A percentile compares a stretch with the other conserved stretches of the same genome.
These are phyloP conservation scores for Botrytis galanthina DNA, from an alignment of 2,329 filamentous ascomycete species.

Conservation along the genomic window DNA sequence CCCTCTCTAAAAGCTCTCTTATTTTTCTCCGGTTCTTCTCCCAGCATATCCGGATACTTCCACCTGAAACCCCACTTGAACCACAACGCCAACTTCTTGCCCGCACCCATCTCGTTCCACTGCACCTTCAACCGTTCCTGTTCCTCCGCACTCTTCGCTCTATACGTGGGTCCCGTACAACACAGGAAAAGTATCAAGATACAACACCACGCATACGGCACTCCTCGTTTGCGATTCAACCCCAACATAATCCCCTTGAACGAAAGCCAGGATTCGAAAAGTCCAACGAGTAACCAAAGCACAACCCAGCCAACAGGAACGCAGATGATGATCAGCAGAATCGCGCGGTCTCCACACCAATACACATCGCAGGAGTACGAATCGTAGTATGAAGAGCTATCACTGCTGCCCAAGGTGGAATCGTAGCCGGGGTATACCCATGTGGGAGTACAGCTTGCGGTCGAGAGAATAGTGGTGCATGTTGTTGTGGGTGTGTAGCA, in stretches of 20 bases:
- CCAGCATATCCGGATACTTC: slow-evolving; percentile 31
- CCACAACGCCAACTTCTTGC: slow-evolving; percentile 12
- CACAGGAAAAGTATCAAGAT: slow-evolving; percentile 26
- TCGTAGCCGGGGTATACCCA: not conserved
- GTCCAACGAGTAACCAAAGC: slow-evolving; percentile 26
- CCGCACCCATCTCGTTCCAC: slow-evolving; percentile 19
- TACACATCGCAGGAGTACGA: slow-evolving; percentile 6
- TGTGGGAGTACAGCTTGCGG: not conserved
- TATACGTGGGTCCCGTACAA: slow-evolving; percentile 29
- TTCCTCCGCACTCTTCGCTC: slow-evolving; percentile 29
- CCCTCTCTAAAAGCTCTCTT: slow-evolving; percentile 26
- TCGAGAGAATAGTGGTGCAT: not conserved
- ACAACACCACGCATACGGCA: slow-evolving; percentile 30
- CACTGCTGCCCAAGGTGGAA: not conserved
- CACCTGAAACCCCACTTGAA: slow-evolving; percentile 31
- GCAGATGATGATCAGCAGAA: slow-evolving; percentile 16
- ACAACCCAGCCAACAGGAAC: slow-evolving; percentile 15
- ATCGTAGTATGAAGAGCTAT: not conserved
- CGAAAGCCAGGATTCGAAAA: slow-evolving; percentile 27
- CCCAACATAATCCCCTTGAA: slow-evolving; percentile 32
- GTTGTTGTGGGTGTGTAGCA: not conserved
- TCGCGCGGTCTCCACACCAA: slow-evolving; percentile 20
- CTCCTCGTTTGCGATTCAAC: slow-evolving; percentile 26
- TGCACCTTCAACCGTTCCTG: slow-evolving; percentile 22
- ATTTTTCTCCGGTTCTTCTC: slow-evolving; percentile 26